These are phyloP conservation scores for Nemania bipapillata DNA, from an alignment of 2,329 filamentous ascomycete genomes.

Conservation along the genomic window DNA sequence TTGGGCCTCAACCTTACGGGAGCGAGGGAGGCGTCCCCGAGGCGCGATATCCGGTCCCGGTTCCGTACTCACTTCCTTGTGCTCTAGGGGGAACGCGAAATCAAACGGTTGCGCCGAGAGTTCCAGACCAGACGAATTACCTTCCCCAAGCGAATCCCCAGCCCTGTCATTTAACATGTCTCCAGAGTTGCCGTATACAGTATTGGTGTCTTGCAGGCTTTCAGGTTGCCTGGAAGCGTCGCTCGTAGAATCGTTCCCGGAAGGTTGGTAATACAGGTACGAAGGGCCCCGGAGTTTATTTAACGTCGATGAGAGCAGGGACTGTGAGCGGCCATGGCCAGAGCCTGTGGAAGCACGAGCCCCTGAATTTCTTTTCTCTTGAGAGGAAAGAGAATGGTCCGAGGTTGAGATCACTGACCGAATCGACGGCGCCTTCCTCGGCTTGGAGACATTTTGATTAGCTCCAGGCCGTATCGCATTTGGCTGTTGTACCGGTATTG, in stretches of 20 bases:
- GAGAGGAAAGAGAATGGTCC: conserved; percentile 48
- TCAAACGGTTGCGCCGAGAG: conserved; percentile 38
- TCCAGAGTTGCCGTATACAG: background rate
- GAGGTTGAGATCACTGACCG: conserved; percentile 46
- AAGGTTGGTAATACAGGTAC: conserved; percentile 47
- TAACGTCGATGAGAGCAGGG: conserved; percentile 48
- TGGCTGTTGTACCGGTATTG: conserved; percentile 39
- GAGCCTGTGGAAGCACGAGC: conserved; percentile 43
- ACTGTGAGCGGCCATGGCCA: conserved; percentile 49
- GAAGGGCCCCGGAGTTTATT: conserved; percentile 50
- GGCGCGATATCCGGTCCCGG: conserved; percentile 40
- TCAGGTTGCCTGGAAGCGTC: conserved; percentile 35
- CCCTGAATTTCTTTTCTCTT: conserved; percentile 43
- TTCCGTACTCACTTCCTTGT: conserved; percentile 38
- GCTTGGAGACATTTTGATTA: conserved; percentile 39
- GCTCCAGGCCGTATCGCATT: conserved; percentile 25
- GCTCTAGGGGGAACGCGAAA: conserved; percentile 42
- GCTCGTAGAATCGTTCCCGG: conserved; percentile 33
- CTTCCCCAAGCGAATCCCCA: conserved; percentile 25
- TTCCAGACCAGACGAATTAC: conserved; percentile 22
- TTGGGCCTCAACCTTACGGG: conserved; percentile 35
- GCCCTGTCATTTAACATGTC: conserved; percentile 11
- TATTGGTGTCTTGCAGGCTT: conserved; percentile 36
- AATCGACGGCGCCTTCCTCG: conserved; percentile 47
- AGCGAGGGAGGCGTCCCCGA: conserved; percentile 37